Evolutionary conservation across 2,329 filamentous ascomycete genomes (phyloP).

Genomic region (Cryphonectria parasitica): DNA sequence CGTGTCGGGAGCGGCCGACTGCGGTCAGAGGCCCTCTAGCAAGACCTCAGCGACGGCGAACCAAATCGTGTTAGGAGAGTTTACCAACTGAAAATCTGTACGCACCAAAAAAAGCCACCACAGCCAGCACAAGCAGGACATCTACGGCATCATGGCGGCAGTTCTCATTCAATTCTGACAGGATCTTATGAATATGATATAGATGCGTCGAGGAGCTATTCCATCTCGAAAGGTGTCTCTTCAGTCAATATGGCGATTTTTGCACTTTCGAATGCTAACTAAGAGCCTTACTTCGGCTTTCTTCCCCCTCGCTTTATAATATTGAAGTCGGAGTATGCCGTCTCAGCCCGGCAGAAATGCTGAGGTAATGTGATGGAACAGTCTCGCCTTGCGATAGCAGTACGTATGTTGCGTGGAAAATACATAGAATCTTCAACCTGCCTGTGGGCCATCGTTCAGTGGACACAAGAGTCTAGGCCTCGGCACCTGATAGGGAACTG

Average conservation of each 20-base stretch:
- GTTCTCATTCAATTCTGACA: no score
- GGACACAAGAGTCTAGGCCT: not conserved
- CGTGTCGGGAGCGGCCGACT: not conserved
- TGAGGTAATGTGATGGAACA: not conserved
- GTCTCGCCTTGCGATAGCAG: not conserved
- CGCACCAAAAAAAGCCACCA: not conserved
- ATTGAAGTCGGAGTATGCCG: not conserved
- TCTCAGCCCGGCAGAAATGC: not conserved
- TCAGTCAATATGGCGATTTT: no score
- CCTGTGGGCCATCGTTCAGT: not conserved
- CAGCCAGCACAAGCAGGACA: not conserved
- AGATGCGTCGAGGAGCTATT: no score
- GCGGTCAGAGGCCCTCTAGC: not conserved
- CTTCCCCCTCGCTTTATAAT: not conserved
- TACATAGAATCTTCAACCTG: not conserved
- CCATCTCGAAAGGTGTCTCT: no score
- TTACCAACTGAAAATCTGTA: not conserved
- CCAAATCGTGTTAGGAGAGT: not conserved
- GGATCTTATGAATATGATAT: no score
- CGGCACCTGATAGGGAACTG: not conserved
- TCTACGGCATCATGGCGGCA: not conserved
- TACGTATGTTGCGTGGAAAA: not conserved
- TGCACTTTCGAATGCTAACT: no score
- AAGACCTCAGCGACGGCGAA: not conserved
- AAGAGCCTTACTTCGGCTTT: no score